Evolutionary conservation across 2,329 filamentous ascomycete genomes (phyloP).

Genomic region (Penicillium sp.): DNA sequence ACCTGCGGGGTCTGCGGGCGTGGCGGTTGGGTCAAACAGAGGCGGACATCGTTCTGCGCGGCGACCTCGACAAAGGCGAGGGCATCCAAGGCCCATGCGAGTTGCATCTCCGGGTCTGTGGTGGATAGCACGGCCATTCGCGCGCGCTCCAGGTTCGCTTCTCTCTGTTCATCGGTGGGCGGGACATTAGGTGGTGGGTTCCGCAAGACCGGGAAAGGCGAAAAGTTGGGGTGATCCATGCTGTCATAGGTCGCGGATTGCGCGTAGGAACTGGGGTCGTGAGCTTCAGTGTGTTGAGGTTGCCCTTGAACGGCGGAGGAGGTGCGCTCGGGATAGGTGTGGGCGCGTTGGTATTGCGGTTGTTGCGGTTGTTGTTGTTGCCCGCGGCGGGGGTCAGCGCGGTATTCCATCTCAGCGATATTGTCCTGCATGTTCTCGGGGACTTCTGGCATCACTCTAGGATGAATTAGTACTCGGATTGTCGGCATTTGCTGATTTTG

Average conservation of each 20-base stretch:
- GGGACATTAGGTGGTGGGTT: constrained; percentile 82
- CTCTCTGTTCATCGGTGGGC: constrained; percentile 89
- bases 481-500: constrained; percentile 15
- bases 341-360: constrained; percentile 29
- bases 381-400: constrained; percentile 56
- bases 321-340: constrained; percentile 36
- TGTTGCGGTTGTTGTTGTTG: constrained; percentile 32
- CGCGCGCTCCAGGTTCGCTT: constrained; percentile 81
- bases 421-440: constrained; percentile 96
- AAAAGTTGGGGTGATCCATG: constrained; percentile 71
- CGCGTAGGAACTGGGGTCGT: constrained; percentile 47
- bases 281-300: constrained; percentile 25
- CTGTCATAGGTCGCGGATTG: constrained; percentile 50
- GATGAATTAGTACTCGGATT: constrained; percentile 23
- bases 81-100: constrained; percentile 93
- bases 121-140: constrained; percentile 82
- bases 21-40: constrained; percentile 56
- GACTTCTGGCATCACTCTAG: constrained; percentile 88
- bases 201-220: constrained; percentile 82
- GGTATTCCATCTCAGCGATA: constrained; percentile 84
- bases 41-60: constrained; percentile 70
- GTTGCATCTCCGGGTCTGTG: constrained; percentile 92
- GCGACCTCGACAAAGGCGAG: constrained; percentile 84
- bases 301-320: constrained; percentile 36
- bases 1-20: constrained; percentile 77